Evolutionary conservation across 208 protist genomes (phyloP), one percentile per base, ranked within the genome.

Genomic region (Wallacemonas sp.): DNA sequence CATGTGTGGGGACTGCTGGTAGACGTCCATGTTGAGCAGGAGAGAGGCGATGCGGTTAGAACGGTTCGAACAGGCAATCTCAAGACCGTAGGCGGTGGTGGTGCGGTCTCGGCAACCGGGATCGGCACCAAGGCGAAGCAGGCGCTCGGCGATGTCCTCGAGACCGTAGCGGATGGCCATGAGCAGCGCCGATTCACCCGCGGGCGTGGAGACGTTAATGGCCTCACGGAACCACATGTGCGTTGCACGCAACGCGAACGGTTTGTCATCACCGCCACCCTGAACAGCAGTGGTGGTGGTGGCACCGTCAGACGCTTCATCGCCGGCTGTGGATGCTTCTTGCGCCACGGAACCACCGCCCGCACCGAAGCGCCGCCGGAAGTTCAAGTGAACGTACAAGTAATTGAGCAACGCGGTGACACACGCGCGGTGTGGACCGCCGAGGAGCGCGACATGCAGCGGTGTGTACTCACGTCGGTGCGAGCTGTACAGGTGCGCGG

Each of bases 51-150:
- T 86, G 21, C 76, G 73, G 21, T 76, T 75, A 44, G 74, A 83
- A 4, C 68, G 63, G 61, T 87, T 89, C 9, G 87, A 75, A 59
- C 87, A 93, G 9, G 87, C 87, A 21, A 93, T 72, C 48, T 93
- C 87, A 34, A 93, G 69, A 34, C 78, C 74, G 61, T 87, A 81
- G 32, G 84, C 69, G 36, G 78, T 74, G 29, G 81, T 83, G 4
- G 87, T 66, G 45, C 87, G 80, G 66, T 91, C 83, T 76, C 87
- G 79, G 62, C 74, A 83, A 33, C 71, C 73, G 1, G 83, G 73
- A 26, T 80, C 70, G 1, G 83, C 87, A 13, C 87, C 87, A 10
- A 93, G 70, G 24, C 60, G 21, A 27, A 93, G 68, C n/a, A 93
- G 74, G 10, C 83, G 83, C 48, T 80, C 62, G 0, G 83, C 78